Conservation (phyloP, 192 early-diverging fungal genomes). For the Dissophora globulifera region DNA sequence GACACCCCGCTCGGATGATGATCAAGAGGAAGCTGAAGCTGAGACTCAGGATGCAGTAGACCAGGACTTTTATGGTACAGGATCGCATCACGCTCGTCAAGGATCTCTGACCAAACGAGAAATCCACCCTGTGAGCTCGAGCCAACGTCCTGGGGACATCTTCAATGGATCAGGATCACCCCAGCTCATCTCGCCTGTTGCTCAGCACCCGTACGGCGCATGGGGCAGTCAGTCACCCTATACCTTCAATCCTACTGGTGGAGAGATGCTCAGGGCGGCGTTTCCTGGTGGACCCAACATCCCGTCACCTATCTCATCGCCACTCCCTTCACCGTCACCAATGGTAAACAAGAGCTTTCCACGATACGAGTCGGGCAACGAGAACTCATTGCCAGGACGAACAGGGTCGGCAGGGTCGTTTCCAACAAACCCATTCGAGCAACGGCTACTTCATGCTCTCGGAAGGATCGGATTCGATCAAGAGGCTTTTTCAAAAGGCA, state of each 20-base stretch:
- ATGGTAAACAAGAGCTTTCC: constrained; percentile 50
- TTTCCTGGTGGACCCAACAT: constrained; percentile 34
- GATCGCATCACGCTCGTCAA: constrained; percentile 31
- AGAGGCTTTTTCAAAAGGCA: constrained; percentile 61
- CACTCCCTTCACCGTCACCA: constrained; percentile 39
- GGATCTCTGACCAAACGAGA: constrained; percentile 43
- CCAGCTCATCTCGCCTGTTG: constrained; percentile 30
- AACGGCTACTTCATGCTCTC: constrained; percentile 58
- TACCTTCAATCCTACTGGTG: constrained; percentile 35
- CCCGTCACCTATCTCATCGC: constrained; percentile 39
- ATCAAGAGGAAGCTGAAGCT: constrained; percentile 23
- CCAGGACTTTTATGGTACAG: constrained; percentile 34
- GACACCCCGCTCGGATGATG: constrained; percentile 49
- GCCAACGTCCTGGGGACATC: constrained; percentile 8
- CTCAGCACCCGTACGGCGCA: constrained; percentile 14
- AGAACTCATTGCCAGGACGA: constrained; percentile 1
- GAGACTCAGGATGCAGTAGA: constrained; percentile 26
- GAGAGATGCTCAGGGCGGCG: constrained; percentile 34
- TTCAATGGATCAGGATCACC: constrained; percentile 27
- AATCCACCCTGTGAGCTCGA: constrained; percentile 27
- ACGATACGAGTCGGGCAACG: constrained; percentile 16
- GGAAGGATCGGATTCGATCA: constrained; percentile 68
- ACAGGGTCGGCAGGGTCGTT: constrained; percentile 17
- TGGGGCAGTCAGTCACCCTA: constrained; percentile 47
- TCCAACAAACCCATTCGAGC: constrained; percentile 60